These are phyloP conservation scores for Calonectria hawksworthii DNA, from an alignment of 2,329 filamentous ascomycete species.

Conservation along the genomic window DNA sequence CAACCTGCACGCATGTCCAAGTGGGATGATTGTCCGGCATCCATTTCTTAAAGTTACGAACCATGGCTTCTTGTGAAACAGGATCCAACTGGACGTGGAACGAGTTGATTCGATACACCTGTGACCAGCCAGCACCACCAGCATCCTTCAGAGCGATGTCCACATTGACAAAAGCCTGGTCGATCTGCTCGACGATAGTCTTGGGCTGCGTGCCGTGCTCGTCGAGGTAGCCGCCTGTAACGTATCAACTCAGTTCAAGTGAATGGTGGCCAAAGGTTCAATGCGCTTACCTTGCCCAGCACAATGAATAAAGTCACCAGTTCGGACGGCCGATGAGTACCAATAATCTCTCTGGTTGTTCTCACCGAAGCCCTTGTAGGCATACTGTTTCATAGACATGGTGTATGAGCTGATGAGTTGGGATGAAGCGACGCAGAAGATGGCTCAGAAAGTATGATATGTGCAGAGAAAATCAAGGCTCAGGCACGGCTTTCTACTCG, in stretches of 20 bases:
- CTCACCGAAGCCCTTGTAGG: background rate
- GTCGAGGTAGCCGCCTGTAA: background rate
- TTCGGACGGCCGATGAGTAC: background rate
- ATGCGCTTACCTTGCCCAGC: background rate
- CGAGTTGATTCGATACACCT: constrained; percentile 9
- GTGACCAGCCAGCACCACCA: constrained; percentile 4
- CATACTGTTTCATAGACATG: background rate
- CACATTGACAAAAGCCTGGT: constrained; percentile 4
- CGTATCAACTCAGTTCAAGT: background rate
- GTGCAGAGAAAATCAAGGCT: no score
- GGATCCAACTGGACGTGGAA: background rate
- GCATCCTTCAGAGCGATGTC: background rate
- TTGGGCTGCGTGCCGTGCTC: background rate
- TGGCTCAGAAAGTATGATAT: no score
- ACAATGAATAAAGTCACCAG: background rate
- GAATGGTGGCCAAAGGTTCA: background rate
- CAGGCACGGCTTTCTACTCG: no score
- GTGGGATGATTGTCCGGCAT: background rate
- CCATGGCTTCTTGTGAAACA: background rate
- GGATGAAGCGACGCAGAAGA: no score
- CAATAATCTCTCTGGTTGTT: background rate
- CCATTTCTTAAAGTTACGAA: background rate
- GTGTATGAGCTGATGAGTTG: no score
- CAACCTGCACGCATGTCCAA: constrained; percentile 3
- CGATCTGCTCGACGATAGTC: background rate